A percentile compares a stretch with the other conserved stretches of the same genome.
phyloP scores from a whole-genome alignment of 2,329 filamentous ascomycete species.

The Cadophora sp. region DNA sequence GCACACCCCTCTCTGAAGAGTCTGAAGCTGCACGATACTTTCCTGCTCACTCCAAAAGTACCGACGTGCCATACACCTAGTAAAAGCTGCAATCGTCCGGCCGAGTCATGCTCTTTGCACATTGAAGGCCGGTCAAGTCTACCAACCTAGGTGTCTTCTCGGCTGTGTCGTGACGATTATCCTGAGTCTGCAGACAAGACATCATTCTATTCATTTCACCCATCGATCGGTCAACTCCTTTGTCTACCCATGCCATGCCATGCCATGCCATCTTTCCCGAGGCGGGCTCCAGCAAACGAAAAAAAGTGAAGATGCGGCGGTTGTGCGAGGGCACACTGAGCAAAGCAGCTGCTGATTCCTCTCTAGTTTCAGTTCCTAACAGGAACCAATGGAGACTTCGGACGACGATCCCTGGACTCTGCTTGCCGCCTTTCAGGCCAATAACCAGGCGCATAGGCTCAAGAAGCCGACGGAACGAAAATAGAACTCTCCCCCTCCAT shows the following conservation, averaged over 20 bases:
- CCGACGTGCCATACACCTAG: neutral
- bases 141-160: too few species aligned
- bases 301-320: slow-evolving; percentile 6
- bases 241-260: neutral
- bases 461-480: slow-evolving; percentile 15
- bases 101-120: neutral
- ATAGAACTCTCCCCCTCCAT: slow-evolving; percentile 9
- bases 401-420: slow-evolving; percentile 12
- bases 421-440: slow-evolving; percentile 15
- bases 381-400: slow-evolving; percentile 10
- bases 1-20: neutral
- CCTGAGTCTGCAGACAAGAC: slow-evolving; percentile 10
- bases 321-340: slow-evolving; percentile 4
- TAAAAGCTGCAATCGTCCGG: slow-evolving; percentile 17
- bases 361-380: slow-evolving; percentile 3
- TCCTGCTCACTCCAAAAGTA: neutral
- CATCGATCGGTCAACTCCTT: neutral
- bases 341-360: slow-evolving; percentile 4
- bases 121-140: neutral
- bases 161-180: slow-evolving; percentile 8
- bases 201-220: neutral
- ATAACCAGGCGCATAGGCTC: neutral
- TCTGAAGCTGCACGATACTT: neutral
- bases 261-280: slow-evolving; percentile 1
- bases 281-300: neutral